Percentiles rank a stretch among this genome's conserved stretches.
These are phyloP conservation scores for Fusarium sp. DNA, from an alignment of 2,329 filamentous ascomycete genomes.

Conservation along the genomic window DNA sequence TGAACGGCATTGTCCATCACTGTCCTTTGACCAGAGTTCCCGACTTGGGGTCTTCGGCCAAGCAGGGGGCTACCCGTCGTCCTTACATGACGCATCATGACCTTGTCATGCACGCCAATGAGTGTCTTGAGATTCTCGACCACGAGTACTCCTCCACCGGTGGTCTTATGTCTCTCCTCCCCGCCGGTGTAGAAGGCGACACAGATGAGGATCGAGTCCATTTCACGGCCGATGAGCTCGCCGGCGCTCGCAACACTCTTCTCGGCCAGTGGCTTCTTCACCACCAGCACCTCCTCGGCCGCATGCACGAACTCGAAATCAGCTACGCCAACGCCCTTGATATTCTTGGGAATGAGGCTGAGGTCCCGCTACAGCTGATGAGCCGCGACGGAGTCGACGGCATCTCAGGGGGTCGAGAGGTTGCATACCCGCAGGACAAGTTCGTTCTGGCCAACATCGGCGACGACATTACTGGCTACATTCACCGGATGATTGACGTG, in stretches of 20 bases:
- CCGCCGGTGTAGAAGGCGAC: conserved; percentile 48
- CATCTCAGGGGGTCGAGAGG: conserved; percentile 61
- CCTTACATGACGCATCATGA: conserved; percentile 61
- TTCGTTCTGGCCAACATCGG: conserved; percentile 67
- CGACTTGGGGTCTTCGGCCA: conserved; percentile 32
- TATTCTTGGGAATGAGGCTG: conserved; percentile 61
- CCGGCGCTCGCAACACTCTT: conserved; percentile 61
- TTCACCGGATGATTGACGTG: conserved; percentile 61
- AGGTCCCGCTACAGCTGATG: conserved; percentile 63
- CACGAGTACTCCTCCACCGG: conserved; percentile 68
- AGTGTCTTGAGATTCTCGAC: conserved; percentile 69
- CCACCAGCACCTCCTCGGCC: conserved; percentile 63
- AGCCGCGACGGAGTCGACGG: conserved; percentile 64
- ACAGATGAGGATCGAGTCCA: conserved; percentile 42
- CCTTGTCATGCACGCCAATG: conserved; percentile 68
- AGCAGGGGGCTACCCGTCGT: conserved; percentile 30
- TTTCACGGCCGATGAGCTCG: conserved; percentile 48
- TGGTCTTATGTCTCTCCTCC: conserved; percentile 67
- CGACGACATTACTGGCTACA: conserved; percentile 60
- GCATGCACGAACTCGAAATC: conserved; percentile 69
- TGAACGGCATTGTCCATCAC: conserved; percentile 55
- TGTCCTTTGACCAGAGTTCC: conserved; percentile 56
- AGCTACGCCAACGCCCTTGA: conserved; percentile 63
- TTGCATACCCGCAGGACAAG: conserved; percentile 66
- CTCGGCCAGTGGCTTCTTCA: conserved; percentile 69